Evolutionary conservation across 306 rosid genomes (phyloP).

Genomic region (Cajanus cajan): DNA sequence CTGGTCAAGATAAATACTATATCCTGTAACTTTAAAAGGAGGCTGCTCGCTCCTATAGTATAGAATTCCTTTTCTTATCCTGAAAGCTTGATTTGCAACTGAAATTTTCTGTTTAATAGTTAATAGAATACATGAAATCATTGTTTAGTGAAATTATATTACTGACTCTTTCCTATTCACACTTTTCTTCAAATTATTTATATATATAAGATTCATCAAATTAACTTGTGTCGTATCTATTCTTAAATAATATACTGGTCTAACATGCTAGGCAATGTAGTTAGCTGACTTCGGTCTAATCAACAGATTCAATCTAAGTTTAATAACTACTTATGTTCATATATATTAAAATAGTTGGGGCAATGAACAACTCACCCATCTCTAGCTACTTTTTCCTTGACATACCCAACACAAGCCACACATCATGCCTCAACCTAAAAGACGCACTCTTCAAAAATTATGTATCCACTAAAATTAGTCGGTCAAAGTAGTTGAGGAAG

Average conservation of each 20-base stretch:
- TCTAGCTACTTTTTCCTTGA: not conserved
- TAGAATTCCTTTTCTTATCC: not conserved
- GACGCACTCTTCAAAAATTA: not conserved
- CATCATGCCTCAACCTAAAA: not conserved
- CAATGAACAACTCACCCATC: not conserved
- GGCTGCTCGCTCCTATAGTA: constrained; percentile 19
- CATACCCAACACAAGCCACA: not conserved
- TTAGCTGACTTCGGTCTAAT: not conserved
- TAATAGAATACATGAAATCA: no score
- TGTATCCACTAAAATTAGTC: no score
- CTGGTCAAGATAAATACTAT: constrained; percentile 58
- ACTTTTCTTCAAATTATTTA: no score
- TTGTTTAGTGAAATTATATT: no score
- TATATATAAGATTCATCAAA: no score
- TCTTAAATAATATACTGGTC: no score
- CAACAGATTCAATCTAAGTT: not conserved
- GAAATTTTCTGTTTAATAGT: no score
- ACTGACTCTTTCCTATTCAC: no score
- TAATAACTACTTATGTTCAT: not conserved
- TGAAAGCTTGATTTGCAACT: not conserved
- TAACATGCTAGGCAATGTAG: not conserved
- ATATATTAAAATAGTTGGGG: not conserved
- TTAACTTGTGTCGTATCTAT: no score
- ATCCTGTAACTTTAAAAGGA: not conserved
- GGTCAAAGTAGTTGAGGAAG: no score